These are phyloP conservation scores for Lipomyces chichibuensis DNA, from an alignment of 805 yeast species.

Conservation along the genomic window DNA sequence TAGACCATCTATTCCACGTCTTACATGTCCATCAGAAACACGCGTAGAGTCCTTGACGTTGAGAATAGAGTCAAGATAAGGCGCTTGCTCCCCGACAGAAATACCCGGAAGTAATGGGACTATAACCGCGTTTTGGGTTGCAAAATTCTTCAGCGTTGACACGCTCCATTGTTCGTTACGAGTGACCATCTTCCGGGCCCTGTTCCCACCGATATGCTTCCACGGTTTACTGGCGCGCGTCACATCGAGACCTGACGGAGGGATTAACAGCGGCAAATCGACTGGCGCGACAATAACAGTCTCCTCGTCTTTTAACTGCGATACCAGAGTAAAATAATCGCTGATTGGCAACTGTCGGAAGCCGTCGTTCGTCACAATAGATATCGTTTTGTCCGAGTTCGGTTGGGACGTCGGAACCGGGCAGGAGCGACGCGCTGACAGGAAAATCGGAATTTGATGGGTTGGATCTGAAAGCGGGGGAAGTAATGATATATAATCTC, in stretches of 20 bases:
- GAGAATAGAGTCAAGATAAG: slow-evolving; percentile 34
- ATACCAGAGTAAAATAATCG: slow-evolving; percentile 35
- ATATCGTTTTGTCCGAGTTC: slow-evolving; percentile 42
- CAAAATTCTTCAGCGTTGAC: slow-evolving; percentile 28
- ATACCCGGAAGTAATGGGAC: slow-evolving; percentile 45
- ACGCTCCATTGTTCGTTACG: slow-evolving; percentile 45
- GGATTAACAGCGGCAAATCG: slow-evolving; percentile 34
- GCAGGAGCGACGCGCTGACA: slow-evolving; percentile 42
- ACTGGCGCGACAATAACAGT: slow-evolving; percentile 45
- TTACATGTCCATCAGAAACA: not conserved
- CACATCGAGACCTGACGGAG: slow-evolving; percentile 12
- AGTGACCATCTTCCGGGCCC: slow-evolving; percentile 45
- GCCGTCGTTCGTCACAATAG: slow-evolving; percentile 48
- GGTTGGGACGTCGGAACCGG: slow-evolving; percentile 43
- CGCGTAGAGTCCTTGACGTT: slow-evolving; percentile 5
- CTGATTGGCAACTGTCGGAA: slow-evolving; percentile 39
- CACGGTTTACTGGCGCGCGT: slow-evolving; percentile 14
- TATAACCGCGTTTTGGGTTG: slow-evolving; percentile 33
- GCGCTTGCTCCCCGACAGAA: slow-evolving; percentile 32
- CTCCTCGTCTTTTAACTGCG: slow-evolving; percentile 37
- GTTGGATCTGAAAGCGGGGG: slow-evolving; percentile 34
- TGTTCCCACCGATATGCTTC: slow-evolving; percentile 43
- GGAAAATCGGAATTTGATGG: slow-evolving; percentile 36
- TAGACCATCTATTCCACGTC: slow-evolving; percentile 29
- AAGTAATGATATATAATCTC: slow-evolving; percentile 38